These are phyloP conservation scores for Suillus placidus DNA, from an alignment of 768 basidiomycete genomes.

Conservation along the genomic window DNA sequence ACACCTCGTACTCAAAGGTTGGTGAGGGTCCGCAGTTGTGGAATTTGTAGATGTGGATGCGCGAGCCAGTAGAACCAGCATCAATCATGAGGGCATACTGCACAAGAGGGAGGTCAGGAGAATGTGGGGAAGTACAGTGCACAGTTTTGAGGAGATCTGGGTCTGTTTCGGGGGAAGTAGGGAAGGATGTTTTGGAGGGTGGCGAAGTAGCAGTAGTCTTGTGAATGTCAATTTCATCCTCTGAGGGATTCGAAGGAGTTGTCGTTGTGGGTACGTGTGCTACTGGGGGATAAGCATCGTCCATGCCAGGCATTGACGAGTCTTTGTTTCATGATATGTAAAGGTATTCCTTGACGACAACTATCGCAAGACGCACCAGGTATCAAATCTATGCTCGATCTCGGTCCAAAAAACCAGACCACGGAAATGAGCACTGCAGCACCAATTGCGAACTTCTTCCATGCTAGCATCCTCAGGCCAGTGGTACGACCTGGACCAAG, in stretches of 20 bases:
- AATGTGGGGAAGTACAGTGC: conserved; percentile 64
- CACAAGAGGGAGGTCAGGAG: conserved; percentile 57
- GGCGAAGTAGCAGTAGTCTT: conserved; percentile 5
- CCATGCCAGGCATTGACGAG: conserved; percentile 20
- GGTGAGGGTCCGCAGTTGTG: conserved; percentile 82
- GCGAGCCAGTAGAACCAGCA: conserved; percentile 95
- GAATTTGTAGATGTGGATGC: conserved; percentile 99
- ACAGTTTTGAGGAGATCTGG: conserved; percentile 74
- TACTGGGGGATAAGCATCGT: conserved; percentile 27
- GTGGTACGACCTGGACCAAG: conserved; percentile 49
- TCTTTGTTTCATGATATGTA: conserved; percentile 22
- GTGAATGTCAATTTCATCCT: conserved; percentile 3
- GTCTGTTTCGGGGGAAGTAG: conserved; percentile 70
- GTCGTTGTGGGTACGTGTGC: conserved; percentile 19
- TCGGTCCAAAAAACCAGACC: conserved; percentile 70
- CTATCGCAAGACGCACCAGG: conserved; percentile 27
- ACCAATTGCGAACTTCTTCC: conserved; percentile 71
- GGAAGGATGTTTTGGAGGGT: conserved; percentile 21
- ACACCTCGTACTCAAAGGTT: conserved; percentile 90
- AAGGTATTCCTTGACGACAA: conserved; percentile 20
- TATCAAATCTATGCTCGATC: conserved; percentile 17
- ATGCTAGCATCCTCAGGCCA: conserved; percentile 38
- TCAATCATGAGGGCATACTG: conserved; percentile 98
- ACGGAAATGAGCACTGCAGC: conserved; percentile 57
- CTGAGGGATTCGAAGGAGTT: not conserved